Conservation (phyloP, 1,139 yeast genomes). For the Debaryomycetaceae sp. region DNA sequence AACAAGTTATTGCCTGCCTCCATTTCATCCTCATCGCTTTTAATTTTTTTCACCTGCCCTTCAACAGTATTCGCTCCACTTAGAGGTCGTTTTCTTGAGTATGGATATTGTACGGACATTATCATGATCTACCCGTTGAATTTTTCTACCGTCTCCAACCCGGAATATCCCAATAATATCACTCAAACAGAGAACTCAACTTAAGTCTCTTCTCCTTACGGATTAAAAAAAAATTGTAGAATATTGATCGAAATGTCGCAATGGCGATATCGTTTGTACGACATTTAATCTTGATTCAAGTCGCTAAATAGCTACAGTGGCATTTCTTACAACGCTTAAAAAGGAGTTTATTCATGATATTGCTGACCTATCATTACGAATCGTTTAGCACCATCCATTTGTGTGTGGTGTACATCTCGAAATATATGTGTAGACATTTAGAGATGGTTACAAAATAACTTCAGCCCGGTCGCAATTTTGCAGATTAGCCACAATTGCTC, state of each 20-base stretch:
- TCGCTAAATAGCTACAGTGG: no score
- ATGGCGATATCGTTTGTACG: not conserved
- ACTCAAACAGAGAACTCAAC: not conserved
- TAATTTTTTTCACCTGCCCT: constrained; percentile 9
- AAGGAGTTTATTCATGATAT: no score
- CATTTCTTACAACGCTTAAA: no score
- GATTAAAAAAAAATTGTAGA: not conserved
- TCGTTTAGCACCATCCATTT: no score
- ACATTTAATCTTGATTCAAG: not conserved
- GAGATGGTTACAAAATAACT: no score
- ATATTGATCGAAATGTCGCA: not conserved
- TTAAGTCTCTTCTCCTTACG: not conserved
- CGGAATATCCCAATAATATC: not conserved
- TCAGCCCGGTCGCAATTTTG: no score
- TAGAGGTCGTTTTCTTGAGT: constrained; percentile 22
- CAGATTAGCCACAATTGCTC: no score
- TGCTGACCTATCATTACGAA: no score
- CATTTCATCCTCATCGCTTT: constrained; percentile 3
- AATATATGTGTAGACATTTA: no score
- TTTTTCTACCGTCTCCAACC: not conserved
- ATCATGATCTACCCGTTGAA: constrained; percentile 15
- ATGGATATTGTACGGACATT: constrained; percentile 30
- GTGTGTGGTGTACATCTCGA: no score
- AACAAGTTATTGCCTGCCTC: constrained; percentile 19
- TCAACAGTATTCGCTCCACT: constrained; percentile 6